These are phyloP conservation scores for Leccinum pellstonianum DNA, from an alignment of 768 basidiomycete genomes.

Conservation along the genomic window DNA sequence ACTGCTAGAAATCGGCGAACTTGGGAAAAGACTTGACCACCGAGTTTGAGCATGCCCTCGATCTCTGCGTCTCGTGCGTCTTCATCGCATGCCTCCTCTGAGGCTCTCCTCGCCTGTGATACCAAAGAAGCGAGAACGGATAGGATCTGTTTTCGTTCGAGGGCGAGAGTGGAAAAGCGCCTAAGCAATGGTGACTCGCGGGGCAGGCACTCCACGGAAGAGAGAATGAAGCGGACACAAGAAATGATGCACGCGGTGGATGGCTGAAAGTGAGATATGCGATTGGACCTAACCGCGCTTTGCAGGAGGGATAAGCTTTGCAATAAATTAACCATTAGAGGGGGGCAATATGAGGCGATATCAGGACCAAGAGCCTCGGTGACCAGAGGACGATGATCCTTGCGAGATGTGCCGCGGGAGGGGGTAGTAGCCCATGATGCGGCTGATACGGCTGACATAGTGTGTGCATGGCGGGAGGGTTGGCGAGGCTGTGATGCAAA, in stretches of 20 bases:
- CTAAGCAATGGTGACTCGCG: constrained; percentile 77
- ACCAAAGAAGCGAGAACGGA: constrained; percentile 81
- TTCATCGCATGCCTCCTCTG: constrained; percentile 45
- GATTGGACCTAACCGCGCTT: constrained; percentile 75
- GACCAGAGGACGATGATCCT: constrained; percentile 44
- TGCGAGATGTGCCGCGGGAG: constrained; percentile 38
- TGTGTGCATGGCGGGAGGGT: constrained; percentile 47
- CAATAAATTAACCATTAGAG: constrained; percentile 78
- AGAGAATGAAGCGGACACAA: constrained; percentile 84
- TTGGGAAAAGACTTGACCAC: constrained; percentile 76
- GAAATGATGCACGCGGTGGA: constrained; percentile 94
- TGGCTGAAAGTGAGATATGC: constrained; percentile 84
- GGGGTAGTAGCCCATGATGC: constrained; percentile 54
- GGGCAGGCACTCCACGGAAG: constrained; percentile 78
- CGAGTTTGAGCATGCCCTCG: constrained; percentile 75
- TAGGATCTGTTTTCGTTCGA: constrained; percentile 81
- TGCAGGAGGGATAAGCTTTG: constrained; percentile 86
- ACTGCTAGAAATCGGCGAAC: constrained; percentile 78
- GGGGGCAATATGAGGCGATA: constrained; percentile 65
- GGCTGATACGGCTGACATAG: constrained; percentile 50
- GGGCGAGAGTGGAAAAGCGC: constrained; percentile 60
- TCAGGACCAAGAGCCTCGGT: constrained; percentile 48
- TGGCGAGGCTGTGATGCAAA: constrained; percentile 29
- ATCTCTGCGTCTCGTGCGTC: constrained; percentile 55
- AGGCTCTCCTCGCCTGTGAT: constrained; percentile 69